These are phyloP conservation scores for Stachybotrys echinatus DNA, from an alignment of 2,329 filamentous ascomycete genomes.

Conservation along the genomic window DNA sequence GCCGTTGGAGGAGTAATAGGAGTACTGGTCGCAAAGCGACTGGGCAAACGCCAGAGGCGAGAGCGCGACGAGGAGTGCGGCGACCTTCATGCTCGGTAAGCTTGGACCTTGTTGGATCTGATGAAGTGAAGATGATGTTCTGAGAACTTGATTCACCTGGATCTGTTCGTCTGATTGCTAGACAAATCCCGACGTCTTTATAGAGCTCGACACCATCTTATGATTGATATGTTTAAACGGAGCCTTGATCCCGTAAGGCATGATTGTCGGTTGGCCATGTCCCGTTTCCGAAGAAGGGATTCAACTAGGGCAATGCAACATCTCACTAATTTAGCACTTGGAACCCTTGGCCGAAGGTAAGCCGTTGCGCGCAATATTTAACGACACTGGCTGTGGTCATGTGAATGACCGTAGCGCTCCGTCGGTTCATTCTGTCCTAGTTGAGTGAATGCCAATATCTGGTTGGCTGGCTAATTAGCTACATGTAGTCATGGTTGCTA, in stretches of 20 bases:
- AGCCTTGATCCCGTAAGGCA: background rate
- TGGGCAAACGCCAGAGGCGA: background rate
- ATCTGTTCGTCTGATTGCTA: background rate
- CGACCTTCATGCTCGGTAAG: background rate
- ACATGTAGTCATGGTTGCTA: background rate
- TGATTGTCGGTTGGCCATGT: background rate
- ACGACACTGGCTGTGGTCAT: background rate
- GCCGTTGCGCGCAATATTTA: background rate
- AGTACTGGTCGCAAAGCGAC: slow-evolving; percentile 17
- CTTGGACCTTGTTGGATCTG: background rate
- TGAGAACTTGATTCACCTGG: background rate
- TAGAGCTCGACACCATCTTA: background rate
- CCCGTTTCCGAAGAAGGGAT: background rate
- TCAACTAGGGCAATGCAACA: background rate
- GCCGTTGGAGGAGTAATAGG: slow-evolving; percentile 9
- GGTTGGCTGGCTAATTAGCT: background rate
- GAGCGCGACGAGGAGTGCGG: background rate
- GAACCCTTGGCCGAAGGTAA: background rate
- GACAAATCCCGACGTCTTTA: background rate
- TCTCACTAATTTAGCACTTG: background rate
- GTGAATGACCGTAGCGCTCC: background rate
- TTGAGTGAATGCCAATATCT: background rate
- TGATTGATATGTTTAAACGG: background rate
- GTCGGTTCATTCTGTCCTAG: background rate
- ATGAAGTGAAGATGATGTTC: background rate